Evolutionary conservation across 2,329 filamentous ascomycete genomes (phyloP), one percentile per base, ranked within the genome.

Genomic region (Chrysoporthe puriensis): DNA sequence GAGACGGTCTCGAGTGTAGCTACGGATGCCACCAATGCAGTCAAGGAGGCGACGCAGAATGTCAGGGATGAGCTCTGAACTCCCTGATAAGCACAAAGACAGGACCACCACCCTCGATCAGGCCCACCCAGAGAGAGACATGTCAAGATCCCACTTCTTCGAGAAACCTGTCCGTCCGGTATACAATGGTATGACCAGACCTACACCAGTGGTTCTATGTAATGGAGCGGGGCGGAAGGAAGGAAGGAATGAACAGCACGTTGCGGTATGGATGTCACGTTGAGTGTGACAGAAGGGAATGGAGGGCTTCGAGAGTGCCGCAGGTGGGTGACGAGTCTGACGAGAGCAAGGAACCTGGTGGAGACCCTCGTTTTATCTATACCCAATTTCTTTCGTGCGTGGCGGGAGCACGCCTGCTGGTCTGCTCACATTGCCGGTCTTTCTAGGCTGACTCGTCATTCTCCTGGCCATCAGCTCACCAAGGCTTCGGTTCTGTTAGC

Each of bases 21-120:
- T 2, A 79, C 77, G 60, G 76, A 79, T 18, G 81, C 79, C 2
- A 80, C 79, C 1, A 79, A 81, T n/a, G 79, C 76, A 4, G 81
- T 81, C 62, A 82, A 81, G 74, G 78, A 79, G 40, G 75, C 74
- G 18, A 74, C 75, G 8, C 74, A 78, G 61, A 73, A 77, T 50
- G 72, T 73, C 21, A 78, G 74, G 68, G 82, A 84, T 65, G 82
- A 84, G 72, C 67, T 84, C 70, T 84, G 73, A 79, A 42, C 62
- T 42, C 26, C 9, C 40, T 52, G 36, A 52, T 7, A 40, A 4
- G 16, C 14, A 54, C 21, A 26, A 21, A 11, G 50, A 11, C 9
- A n/a, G 4, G 14, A 8, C 5, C 4, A 21, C 9, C n/a, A 9
- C 36, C 36, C 36, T 40, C 36, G 36, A 40, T 40, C 36, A 9